Evolutionary conservation across 176 grass and related monocot species (phyloP), one percentile per base, ranked within the genome.

Genomic region (Carex pumila): DNA sequence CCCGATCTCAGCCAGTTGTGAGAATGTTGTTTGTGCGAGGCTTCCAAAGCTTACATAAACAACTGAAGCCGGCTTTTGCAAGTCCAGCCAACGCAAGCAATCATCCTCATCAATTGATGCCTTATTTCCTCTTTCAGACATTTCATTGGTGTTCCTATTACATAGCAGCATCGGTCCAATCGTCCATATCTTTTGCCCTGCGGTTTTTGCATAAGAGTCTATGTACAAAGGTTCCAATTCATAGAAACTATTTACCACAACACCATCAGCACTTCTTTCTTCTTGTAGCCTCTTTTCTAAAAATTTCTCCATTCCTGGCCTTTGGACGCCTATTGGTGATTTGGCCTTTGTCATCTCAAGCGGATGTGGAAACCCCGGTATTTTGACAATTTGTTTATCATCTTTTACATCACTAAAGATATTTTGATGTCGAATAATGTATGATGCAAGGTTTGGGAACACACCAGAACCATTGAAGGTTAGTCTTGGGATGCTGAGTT

Each of bases 41-140:
- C 92, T 97, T 6, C 92, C 94, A 36, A 97, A 97, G 39, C 92
- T 89, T 5, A 90, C 92, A 66, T 92, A 94, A 79, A 90, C 83
- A 13, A 94, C 94, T 1, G 91, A 94, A 10, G 67, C 64, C 31
- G 83, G 75, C 68, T 86, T 75, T 85, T 54, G 90, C 0, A 79
- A 53, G 85, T 89, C 87, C 31, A 97, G 85, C 94, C 90, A 97
- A 10, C 22, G 56, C 77, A 92, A 45, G 70, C 94, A 97, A 3
- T 55, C 54, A n/a, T 70, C 30, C 58, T 87, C 86, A 78, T 94
- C 89, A 79, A 92, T 65, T 18, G 90, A 83, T 8, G 87, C 66
- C 37, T 87, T 85, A 61, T 85, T 73, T 43, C 94, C 91, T 54
- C 88, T 91, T 12, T 60, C 65, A 29, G 75, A 67, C 61, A 71